Base-by-base conservation (phyloP, 768 basidiomycete genomes). In the Kwoniella newhampshirensis region DNA sequence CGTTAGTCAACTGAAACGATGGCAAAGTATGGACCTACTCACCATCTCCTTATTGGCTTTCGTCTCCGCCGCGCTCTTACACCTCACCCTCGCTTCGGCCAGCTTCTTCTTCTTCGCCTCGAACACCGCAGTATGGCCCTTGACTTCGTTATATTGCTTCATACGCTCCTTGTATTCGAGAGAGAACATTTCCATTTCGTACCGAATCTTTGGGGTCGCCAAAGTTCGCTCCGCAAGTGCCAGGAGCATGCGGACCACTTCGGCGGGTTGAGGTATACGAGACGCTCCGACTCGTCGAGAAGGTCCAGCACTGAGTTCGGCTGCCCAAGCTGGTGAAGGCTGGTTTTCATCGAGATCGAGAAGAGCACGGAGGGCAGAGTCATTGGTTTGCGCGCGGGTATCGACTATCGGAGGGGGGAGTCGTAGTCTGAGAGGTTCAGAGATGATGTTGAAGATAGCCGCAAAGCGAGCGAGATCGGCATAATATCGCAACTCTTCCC, bases 401-500 rank as follows among this genome's bases (percentile, higher is more conserved):
- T 48, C 47, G 20, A 54, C 46, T 18, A 58, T 41, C 13, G 51
- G 47, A 6, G 54, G 27, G 3, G 67, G 61, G 17, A 64, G 35
- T 6, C 36, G 39, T 8, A 68, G 41, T 28, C 25, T n/a, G 18
- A 66, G 53, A 2, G 57, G 56, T 17, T 60, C 50, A 8, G 50
- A 39, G 13, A 70, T 47, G 5, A 37, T 21, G n/a, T 54, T 44
- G 51, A 53, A 63, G 18, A 71, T 63, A 17, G 32, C 40, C 8
- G 66, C 54, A 51, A 71, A 71, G n/a, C 66, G 60, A 37, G 66
- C 66, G 13, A 67, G 51, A 47, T 71, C 68, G 41, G 66, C 67
- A 51, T 71, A 68, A 40, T 71, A 68, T 46, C 67, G 49, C 17
- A 71, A 42, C 41, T 68, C 69, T 56, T 71, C 69, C 23, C 66